Base-by-base conservation (phyloP, 176 grass and related monocot species). In the Rhynchospora pubera region DNA sequence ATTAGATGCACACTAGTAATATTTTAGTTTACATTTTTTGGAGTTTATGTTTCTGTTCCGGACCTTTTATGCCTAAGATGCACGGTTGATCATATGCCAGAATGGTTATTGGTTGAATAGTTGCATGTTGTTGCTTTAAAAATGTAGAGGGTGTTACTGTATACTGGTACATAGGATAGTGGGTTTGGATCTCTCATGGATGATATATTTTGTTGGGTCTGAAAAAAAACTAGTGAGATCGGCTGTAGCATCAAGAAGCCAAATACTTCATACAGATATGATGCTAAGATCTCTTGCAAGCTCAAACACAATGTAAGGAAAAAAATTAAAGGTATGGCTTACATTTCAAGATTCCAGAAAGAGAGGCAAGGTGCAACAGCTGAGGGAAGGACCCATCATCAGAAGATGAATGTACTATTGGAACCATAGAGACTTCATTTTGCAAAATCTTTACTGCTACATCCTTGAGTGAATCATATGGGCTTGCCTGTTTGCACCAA, bases 281-380 rank as follows among this genome's bases (percentile, higher is more conserved):
- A 39, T 39, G 8, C 19, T 77, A 56, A 77, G 19, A 77, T 55
- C 50, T 50, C 23, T 56, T 55, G 72, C 24, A 32, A 77, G 22
- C 50, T 77, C 24, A 77, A 77, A 77, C 14, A 11, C 55, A 12
- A 30, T 55, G 13, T 18, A 18, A 16, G 23, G 21, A 77, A 77
- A 30, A n/a, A 56, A 13, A 56, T 53, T 26, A 47, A 77, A 55
- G 50, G 13, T 7, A 64, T 45, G 44, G 34, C 90, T 87, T 87
- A 99, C 96, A 99, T 91, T 91, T 99, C 81, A 99, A 86, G 84
- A 99, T 91, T 86, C 93, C 93, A 16, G 96, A 99, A 86, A 99
- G 96, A 32, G 96, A 99, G 62, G 93, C 93, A 77, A 99, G 96
- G 85, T 99, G 96, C 86, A 99, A 86, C 42, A 99, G 71, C 75